Conservation (phyloP, 257 asterid genomes). For the Ballota nigra region DNA sequence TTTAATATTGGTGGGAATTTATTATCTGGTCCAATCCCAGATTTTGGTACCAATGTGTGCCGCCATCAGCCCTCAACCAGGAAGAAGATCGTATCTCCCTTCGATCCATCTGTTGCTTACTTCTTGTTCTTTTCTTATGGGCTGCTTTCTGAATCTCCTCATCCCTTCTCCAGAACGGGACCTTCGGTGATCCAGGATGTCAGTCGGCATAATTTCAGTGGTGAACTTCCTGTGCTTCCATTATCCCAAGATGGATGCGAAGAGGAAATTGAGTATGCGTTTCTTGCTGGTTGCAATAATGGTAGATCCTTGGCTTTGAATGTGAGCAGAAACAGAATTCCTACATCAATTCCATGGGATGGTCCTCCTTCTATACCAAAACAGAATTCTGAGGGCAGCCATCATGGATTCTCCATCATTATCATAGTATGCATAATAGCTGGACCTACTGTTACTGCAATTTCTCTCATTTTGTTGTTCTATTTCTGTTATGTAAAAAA, state of each 20-base stretch:
- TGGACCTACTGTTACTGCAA: constrained; percentile 7
- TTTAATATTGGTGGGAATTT: constrained; percentile 24
- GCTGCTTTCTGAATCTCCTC: background rate
- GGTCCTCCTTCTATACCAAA: constrained; percentile 6
- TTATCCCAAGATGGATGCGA: background rate
- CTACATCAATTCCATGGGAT: constrained; percentile 7
- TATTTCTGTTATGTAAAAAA: constrained; percentile 16
- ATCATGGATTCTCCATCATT: background rate
- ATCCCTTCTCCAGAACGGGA: background rate
- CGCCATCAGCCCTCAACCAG: constrained; percentile 6
- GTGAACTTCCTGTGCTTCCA: constrained; percentile 12
- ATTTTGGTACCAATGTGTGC: constrained; percentile 2
- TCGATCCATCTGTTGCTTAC: constrained; percentile 18
- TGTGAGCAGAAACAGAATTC: constrained; percentile 6
- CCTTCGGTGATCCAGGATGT: constrained; percentile 15
- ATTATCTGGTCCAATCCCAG: constrained; percentile 25
- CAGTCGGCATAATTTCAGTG: constrained; percentile 22
- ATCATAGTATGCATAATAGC: constrained; percentile 3
- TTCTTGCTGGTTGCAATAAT: background rate
- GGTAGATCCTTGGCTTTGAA: constrained; percentile 1
- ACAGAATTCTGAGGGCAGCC: background rate
- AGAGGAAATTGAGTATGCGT: background rate
- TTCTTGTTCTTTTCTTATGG: constrained; percentile 8
- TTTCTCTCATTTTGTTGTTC: constrained; percentile 17
- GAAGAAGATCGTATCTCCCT: background rate